Base-by-base conservation (phyloP, 192 early-diverging fungal genomes). In the Umbelopsis sp. region DNA sequence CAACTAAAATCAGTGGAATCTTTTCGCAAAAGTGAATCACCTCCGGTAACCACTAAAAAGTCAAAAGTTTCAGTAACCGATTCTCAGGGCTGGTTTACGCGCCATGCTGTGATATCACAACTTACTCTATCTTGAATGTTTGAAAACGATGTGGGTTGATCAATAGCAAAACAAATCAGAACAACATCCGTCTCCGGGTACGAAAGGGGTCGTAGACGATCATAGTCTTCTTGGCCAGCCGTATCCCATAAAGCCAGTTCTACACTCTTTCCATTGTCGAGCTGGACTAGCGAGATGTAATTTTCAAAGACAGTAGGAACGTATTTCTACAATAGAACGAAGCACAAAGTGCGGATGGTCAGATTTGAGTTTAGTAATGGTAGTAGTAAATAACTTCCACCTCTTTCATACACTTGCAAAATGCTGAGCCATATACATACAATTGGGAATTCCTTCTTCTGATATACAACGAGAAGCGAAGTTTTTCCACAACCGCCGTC, bases 401-500 rank as follows among this genome's bases (percentile, higher is more conserved):
- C 20, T 16, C 10, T 30, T 49, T n/a, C 46, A 44, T 13, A 68
- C 15, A 25, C 33, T 27, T 55, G 27, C 16, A 27, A 47, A 50
- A 64, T 1, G 37, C 37, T 41, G 37, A 41, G 9, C 66, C 16
- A 49, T 45, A 58, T 53, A 13, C 23, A 41, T 48, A 27, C 22
- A 23, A 92, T 87, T 46, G 93, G 94, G 75, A 93, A 94, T 23
- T 74, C 70, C 25, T 87, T 87, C 22, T 91, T 87, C 49, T 87
- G 86, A 67, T 87, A 92, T n/a, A 90, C 88, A 25, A 90, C 90
- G 15, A 94, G 76, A 58, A 94, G 79, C 64, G 85, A 87, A 3
- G 92, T 94, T 75, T 94, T 94, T 18, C 93, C 91, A 61, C 91
- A 90, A 33, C 86, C 89, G 68, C 92, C 92, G 76, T 93, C 92